phyloP scores from a whole-genome alignment of 2,329 filamentous ascomycete genomes.

The Fusarium dlaminii region DNA sequence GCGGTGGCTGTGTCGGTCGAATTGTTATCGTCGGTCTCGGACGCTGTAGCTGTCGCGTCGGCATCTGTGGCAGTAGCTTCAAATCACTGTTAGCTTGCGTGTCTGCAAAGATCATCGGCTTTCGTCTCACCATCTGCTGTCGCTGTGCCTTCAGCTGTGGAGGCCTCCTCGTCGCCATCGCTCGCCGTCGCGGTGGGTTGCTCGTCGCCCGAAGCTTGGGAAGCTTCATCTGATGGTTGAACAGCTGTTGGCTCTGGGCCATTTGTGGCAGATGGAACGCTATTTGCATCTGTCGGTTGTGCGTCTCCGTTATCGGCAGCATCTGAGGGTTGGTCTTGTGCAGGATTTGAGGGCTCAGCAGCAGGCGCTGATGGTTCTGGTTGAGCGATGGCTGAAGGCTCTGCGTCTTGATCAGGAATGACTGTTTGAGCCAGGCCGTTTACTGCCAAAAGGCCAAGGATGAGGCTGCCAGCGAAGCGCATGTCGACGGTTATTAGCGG shows the following conservation, averaged over 20 bases:
- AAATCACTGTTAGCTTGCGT: background rate
- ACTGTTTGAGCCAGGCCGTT: constrained; percentile 28
- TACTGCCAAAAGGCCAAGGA: constrained; percentile 24
- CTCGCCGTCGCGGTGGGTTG: constrained; percentile 10
- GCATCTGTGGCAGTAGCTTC: constrained; percentile 18
- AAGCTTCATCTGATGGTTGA: constrained; percentile 3
- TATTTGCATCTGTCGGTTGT: background rate
- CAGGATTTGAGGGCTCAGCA: constrained; percentile 16
- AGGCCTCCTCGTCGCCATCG: background rate
- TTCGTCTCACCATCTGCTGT: constrained; percentile 18
- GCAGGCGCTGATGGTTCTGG: constrained; percentile 23
- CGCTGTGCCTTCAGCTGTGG: constrained; percentile 7
- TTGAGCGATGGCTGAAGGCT: constrained; percentile 13
- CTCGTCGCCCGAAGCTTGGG: background rate
- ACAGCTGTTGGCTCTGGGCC: background rate
- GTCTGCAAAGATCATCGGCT: background rate
- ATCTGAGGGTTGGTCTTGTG: background rate
- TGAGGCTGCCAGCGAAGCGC: constrained; percentile 27
- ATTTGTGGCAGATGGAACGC: constrained; percentile 3
- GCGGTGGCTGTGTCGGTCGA: constrained; percentile 2
- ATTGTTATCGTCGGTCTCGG: background rate
- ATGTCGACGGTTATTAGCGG: background rate
- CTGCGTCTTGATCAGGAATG: background rate
- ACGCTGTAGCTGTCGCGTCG: constrained; percentile 1
- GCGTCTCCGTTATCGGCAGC: background rate